Percentiles rank a stretch among this genome's conserved stretches.
These are phyloP conservation scores for Vitis hybrid DNA, from an alignment of 177 flowering plant species.

Conservation along the genomic window DNA sequence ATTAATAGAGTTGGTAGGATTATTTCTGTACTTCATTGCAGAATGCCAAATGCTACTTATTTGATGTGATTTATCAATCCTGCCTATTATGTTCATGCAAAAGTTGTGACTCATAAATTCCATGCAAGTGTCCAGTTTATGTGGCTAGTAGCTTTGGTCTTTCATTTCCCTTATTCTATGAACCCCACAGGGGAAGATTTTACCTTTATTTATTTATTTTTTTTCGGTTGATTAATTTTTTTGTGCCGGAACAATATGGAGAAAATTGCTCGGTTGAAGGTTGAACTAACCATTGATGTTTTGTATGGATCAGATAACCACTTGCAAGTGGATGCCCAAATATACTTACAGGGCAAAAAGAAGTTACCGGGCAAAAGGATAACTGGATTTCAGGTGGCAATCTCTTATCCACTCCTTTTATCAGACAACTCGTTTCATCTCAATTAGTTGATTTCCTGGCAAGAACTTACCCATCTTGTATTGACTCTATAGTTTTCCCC, in stretches of 20 bases:
- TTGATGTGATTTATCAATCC: too few relatives aligned
- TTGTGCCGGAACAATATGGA: not conserved
- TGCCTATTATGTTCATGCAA: too few relatives aligned
- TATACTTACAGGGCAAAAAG: conserved; percentile 64
- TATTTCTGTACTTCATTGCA: not conserved
- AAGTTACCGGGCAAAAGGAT: conserved; percentile 57
- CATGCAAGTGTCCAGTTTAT: too few relatives aligned
- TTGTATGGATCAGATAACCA: conserved; percentile 43
- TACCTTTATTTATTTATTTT: too few relatives aligned
- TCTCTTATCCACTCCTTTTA: not conserved
- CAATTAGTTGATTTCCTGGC: not conserved
- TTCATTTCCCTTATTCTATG: too few relatives aligned
- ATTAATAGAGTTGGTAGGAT: not conserved
- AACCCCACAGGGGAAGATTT: too few relatives aligned
- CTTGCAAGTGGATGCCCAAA: conserved; percentile 46
- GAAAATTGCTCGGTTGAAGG: not conserved
- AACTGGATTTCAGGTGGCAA: conserved; percentile 77
- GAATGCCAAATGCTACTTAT: too few relatives aligned
- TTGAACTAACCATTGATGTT: conserved; percentile 6
- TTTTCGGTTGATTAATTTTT: too few relatives aligned
- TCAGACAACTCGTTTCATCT: not conserved
- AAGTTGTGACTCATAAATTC: too few relatives aligned
- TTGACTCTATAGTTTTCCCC: conserved; percentile 61
- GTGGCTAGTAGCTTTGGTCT: too few relatives aligned
- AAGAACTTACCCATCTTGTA: not conserved